A percentile compares a stretch with the other conserved stretches of the same genome.
Evolutionary conservation across 129 eudicot species (phyloP).

Genomic region (Tagetes patula): DNA sequence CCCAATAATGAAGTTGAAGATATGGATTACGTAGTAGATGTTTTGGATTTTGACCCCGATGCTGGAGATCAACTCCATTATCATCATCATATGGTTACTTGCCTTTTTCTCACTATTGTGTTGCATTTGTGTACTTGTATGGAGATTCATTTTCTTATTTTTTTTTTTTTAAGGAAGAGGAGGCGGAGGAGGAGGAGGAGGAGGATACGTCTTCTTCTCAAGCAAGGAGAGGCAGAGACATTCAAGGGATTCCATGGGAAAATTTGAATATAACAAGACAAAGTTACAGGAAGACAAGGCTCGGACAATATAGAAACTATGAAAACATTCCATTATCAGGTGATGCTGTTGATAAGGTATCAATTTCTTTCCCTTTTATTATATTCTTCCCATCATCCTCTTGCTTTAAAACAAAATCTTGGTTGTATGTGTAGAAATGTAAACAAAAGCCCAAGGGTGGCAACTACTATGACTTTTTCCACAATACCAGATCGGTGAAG

Average conservation of each 20-base stretch:
- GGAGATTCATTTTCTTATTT: background rate
- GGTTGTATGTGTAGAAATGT: constrained; percentile 56
- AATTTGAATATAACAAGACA: constrained; percentile 70
- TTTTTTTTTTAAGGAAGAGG: too few species aligned
- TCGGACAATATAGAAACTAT: constrained; percentile 80
- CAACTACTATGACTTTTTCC: constrained; percentile 67
- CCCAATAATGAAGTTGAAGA: constrained; percentile 42
- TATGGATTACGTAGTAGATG: constrained; percentile 50
- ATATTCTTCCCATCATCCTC: background rate
- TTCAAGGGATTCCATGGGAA: constrained; percentile 94
- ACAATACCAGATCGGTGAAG: constrained; percentile 88
- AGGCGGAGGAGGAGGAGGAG: constrained; percentile 30
- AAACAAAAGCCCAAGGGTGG: constrained; percentile 72
- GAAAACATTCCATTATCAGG: constrained; percentile 77
- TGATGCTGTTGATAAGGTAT: constrained; percentile 71
- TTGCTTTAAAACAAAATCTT: background rate
- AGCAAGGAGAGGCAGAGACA: constrained; percentile 88
- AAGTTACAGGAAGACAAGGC: constrained; percentile 73
- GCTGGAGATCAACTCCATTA: constrained; percentile 30
- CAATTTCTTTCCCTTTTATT: background rate
- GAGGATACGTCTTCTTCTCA: constrained; percentile 79
- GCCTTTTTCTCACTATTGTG: background rate
- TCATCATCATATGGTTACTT: too few species aligned
- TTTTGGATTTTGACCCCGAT: constrained; percentile 42
- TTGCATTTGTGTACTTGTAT: background rate